These are phyloP conservation scores for Botrytis hyacinthi DNA, from an alignment of 2,329 filamentous ascomycete genomes.

Conservation along the genomic window DNA sequence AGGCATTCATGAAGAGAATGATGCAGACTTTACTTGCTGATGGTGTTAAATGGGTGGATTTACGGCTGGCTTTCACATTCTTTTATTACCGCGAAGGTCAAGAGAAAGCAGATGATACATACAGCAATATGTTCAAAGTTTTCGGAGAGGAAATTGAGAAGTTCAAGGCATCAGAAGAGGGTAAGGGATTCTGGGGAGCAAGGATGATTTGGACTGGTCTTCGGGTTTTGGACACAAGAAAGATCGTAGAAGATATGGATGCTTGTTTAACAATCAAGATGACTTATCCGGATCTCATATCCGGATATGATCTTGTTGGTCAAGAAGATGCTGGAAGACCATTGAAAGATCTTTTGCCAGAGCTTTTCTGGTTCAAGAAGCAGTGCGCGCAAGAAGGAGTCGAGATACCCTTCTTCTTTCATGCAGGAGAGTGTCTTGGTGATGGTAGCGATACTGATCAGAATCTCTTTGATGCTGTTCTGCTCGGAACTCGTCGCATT, in stretches of 20 bases:
- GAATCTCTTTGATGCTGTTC: slow-evolving; percentile 85
- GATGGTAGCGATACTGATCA: slow-evolving; percentile 71
- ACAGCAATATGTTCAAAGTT: slow-evolving; percentile 66
- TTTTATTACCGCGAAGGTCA: slow-evolving; percentile 64
- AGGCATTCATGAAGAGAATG: slow-evolving; percentile 69
- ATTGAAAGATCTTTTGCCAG: slow-evolving; percentile 72
- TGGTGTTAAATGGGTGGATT: slow-evolving; percentile 80
- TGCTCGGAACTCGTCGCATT: slow-evolving; percentile 84
- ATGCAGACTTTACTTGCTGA: slow-evolving; percentile 73
- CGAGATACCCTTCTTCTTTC: slow-evolving; percentile 91
- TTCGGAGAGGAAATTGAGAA: slow-evolving; percentile 74
- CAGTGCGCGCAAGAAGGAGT: slow-evolving; percentile 74
- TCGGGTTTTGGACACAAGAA: slow-evolving; percentile 60
- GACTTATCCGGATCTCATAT: slow-evolving; percentile 73
- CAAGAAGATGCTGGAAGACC: slow-evolving; percentile 79
- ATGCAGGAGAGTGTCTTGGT: slow-evolving; percentile 81
- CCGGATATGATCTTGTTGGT: slow-evolving; percentile 86
- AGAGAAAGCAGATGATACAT: slow-evolving; percentile 66
- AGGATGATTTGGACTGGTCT: slow-evolving; percentile 82
- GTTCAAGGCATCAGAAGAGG: slow-evolving; percentile 71
- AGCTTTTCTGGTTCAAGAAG: slow-evolving; percentile 92
- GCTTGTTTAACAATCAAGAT: slow-evolving; percentile 80
- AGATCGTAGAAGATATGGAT: slow-evolving; percentile 79
- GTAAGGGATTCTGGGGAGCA: slow-evolving; percentile 77
- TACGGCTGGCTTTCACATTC: slow-evolving; percentile 72